phyloP scores from a whole-genome alignment of 495 filamentous ascomycete species.

The Aspergillus hancockii region DNA sequence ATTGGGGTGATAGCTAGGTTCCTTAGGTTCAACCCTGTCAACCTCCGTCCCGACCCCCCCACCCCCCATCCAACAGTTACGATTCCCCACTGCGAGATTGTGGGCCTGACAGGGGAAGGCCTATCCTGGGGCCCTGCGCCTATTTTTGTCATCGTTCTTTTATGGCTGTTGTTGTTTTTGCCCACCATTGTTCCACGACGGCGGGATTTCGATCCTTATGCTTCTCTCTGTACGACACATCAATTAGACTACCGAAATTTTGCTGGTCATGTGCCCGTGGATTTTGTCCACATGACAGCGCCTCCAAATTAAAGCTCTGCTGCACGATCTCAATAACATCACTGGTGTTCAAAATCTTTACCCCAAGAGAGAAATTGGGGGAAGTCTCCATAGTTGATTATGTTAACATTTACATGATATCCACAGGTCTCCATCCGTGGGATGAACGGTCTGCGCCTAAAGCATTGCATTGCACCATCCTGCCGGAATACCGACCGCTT shows the following conservation, averaged over 20 bases:
- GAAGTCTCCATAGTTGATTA: neutral
- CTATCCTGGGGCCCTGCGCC: neutral
- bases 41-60: too few species aligned
- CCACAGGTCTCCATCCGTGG: neutral
- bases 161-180: too few species aligned
- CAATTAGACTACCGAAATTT: neutral
- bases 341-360: neutral
- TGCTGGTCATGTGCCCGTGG: neutral
- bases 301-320: neutral
- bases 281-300: conserved; percentile 6
- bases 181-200: neutral
- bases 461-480: neutral
- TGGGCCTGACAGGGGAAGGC: neutral
- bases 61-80: neutral
- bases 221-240: neutral
- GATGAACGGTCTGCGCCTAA: neutral
- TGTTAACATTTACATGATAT: neutral
- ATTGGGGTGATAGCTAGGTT: neutral
- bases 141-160: neutral
- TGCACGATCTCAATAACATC: neutral
- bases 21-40: conserved; percentile 5
- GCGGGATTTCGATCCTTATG: neutral
- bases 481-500: neutral
- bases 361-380: neutral
- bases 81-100: neutral